A percentile compares a stretch with the other conserved stretches of the same genome.
Conservation (phyloP, 2,329 filamentous ascomycete species). For the Lecanosticta acicola region DNA sequence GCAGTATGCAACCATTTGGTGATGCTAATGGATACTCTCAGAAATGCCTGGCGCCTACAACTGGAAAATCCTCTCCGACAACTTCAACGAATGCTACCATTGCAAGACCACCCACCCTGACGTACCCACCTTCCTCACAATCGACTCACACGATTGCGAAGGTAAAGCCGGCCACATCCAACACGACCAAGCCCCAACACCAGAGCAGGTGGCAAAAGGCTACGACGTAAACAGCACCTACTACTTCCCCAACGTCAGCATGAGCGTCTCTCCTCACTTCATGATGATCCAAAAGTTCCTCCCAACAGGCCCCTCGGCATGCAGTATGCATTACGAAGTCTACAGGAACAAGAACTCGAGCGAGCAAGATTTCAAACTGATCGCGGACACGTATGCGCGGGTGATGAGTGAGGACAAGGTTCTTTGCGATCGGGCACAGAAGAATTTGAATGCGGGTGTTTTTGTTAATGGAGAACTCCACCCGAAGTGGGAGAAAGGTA, state of each 20-base stretch:
- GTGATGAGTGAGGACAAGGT: conserved; percentile 59
- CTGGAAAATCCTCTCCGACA: conserved; percentile 56
- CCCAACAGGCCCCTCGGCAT: conserved; percentile 46
- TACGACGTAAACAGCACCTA: conserved; percentile 44
- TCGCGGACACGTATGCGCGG: conserved; percentile 54
- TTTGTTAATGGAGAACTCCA: conserved; percentile 58
- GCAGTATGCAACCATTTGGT: neutral
- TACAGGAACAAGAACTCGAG: conserved; percentile 53
- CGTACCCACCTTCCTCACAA: conserved; percentile 50
- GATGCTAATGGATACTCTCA: neutral
- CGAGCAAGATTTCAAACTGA: conserved; percentile 51
- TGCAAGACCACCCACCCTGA: conserved; percentile 54
- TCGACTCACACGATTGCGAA: conserved; percentile 50
- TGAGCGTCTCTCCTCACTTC: conserved; percentile 51
- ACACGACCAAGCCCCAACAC: conserved; percentile 40
- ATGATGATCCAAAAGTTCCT: conserved; percentile 58
- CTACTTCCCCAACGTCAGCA: conserved; percentile 46
- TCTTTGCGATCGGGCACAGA: conserved; percentile 53
- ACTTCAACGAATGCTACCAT: conserved; percentile 62
- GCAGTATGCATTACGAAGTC: conserved; percentile 55
- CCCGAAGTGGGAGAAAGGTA: conserved; percentile 44
- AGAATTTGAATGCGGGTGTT: conserved; percentile 54
- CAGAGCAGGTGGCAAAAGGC: conserved; percentile 44
- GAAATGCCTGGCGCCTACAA: conserved; percentile 39
- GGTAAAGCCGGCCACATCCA: conserved; percentile 46